These are phyloP conservation scores for Populus trichocarpa DNA, from an alignment of 441 rosid species.

Conservation along the genomic window DNA sequence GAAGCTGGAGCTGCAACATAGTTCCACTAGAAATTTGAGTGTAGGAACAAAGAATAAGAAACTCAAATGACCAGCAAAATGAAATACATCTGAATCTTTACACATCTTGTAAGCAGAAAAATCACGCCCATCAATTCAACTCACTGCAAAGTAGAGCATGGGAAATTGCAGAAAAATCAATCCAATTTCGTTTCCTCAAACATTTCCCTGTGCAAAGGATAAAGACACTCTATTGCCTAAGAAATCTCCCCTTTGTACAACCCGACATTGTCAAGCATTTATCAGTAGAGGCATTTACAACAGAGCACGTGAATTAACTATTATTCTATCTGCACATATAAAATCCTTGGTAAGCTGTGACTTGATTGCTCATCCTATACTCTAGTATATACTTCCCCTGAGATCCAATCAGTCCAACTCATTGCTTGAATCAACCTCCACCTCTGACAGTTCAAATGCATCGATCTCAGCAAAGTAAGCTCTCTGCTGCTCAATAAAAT, in stretches of 20 bases:
- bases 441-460: slow-evolving; percentile 68
- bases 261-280: not conserved
- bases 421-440: slow-evolving; percentile 52
- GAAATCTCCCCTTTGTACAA: not conserved
- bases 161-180: not conserved
- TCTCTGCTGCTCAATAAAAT: slow-evolving; percentile 60
- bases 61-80: not conserved
- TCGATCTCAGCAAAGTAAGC: slow-evolving; percentile 81
- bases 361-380: not conserved
- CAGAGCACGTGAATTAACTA: not conserved
- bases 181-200: not conserved
- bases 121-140: not conserved
- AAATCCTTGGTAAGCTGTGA: not conserved
- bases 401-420: slow-evolving; percentile 41
- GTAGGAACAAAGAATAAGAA: not conserved
- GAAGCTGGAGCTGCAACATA: not conserved
- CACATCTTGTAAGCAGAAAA: not conserved
- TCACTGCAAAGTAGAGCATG: not conserved
- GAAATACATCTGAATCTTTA: not conserved
- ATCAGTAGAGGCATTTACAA: not conserved
- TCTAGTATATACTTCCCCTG: not conserved
- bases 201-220: not conserved
- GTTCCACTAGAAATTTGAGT: not conserved
- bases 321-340: not conserved
- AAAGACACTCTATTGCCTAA: not conserved